A percentile compares a stretch with the other conserved stretches of the same genome.
These are phyloP conservation scores for Capniomyces stellatus DNA, from an alignment of 371 early-diverging fungal genomes.

Conservation along the genomic window DNA sequence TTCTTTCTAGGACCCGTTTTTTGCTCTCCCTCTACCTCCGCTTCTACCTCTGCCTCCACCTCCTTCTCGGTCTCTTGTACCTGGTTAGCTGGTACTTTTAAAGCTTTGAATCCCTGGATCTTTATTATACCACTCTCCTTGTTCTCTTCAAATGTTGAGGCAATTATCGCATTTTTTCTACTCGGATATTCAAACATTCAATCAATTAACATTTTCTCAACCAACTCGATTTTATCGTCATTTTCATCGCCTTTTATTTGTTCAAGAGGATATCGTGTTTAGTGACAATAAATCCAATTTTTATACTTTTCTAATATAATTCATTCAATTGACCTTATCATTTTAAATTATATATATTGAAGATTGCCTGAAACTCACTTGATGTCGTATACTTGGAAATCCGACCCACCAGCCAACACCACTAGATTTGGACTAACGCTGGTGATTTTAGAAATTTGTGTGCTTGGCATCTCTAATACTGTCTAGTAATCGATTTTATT, in stretches of 20 bases:
- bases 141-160: slow-evolving; percentile 6
- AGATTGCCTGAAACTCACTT: background rate
- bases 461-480: slow-evolving; percentile 25
- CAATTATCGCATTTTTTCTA: slow-evolving; percentile 6
- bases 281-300: too few relatives aligned
- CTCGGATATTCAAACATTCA: background rate
- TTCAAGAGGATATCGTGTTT: too few relatives aligned
- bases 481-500: too few relatives aligned
- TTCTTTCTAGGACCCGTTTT: background rate
- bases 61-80: background rate
- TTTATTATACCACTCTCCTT: background rate
- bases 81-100: background rate
- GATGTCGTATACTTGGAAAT: background rate
- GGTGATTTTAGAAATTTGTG: background rate
- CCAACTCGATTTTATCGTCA: too few relatives aligned
- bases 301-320: too few relatives aligned
- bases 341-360: background rate
- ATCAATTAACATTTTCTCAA: background rate
- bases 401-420: background rate
- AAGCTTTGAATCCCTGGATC: background rate
- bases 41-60: background rate
- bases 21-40: background rate
- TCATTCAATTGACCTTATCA: too few relatives aligned
- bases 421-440: background rate
- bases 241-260: too few relatives aligned